Percentiles rank a stretch among this genome's conserved stretches.
Conservation (phyloP, 306 rosid species). For the Rosa multiflora region DNA sequence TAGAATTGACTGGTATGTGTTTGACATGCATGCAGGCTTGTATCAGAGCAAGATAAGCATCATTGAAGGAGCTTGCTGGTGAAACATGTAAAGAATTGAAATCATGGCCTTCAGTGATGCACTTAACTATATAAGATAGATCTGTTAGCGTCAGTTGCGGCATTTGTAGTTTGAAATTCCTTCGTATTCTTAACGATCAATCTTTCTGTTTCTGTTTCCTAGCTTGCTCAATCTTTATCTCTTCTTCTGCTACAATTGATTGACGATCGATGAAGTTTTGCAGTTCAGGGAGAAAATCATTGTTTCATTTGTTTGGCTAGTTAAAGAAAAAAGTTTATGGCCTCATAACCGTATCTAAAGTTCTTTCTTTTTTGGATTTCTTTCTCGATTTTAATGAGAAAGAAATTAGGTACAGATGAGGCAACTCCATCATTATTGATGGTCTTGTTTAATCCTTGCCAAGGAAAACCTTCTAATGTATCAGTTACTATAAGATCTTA, state of each 20-base stretch:
- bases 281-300: too few species aligned
- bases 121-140: neutral
- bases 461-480: neutral
- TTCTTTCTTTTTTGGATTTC: too few species aligned
- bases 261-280: neutral
- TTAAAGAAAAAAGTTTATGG: too few species aligned
- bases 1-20: neutral
- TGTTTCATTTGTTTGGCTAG: too few species aligned
- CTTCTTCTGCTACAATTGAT: neutral
- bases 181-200: neutral
- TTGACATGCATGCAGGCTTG: slow-evolving; percentile 32
- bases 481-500: neutral
- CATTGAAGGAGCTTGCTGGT: neutral
- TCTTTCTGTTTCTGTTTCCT: neutral
- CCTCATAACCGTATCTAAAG: too few species aligned
- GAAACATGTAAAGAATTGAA: neutral
- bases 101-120: neutral
- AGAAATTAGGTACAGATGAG: too few species aligned
- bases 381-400: too few species aligned
- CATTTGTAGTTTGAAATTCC: neutral
- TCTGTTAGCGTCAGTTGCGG: neutral
- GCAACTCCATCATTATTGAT: too few species aligned
- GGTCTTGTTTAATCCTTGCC: neutral
- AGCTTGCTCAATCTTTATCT: neutral
- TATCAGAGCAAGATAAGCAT: neutral